Evolutionary conservation across 1,139 yeast species (phyloP).

Genomic region (Meyerozyma guilliermondii): DNA sequence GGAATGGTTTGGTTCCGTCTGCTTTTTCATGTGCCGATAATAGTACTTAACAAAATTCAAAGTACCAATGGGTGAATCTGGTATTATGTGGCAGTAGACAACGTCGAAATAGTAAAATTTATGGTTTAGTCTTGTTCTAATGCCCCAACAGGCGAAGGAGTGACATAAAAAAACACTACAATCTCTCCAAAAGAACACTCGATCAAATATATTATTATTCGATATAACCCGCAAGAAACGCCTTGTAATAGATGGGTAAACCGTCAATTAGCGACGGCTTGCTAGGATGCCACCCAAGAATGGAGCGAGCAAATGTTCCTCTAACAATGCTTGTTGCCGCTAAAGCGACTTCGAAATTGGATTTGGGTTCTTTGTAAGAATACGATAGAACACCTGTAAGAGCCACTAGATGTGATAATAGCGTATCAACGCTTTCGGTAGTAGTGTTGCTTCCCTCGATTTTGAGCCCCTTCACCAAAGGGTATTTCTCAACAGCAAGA

Average conservation of each 20-base stretch:
- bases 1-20: neutral
- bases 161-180: no score
- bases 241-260: conserved; percentile 1
- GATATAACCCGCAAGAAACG: neutral
- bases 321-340: conserved; percentile 4
- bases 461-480: conserved; percentile 4
- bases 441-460: conserved; percentile 3
- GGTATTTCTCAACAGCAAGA: conserved; percentile 4
- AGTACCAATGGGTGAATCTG: no score
- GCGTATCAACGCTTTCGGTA: conserved; percentile 4
- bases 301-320: conserved; percentile 3
- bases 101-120: no score
- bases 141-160: no score
- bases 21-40: neutral
- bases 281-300: conserved; percentile 4
- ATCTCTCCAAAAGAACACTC: no score
- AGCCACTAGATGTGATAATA: conserved; percentile 1
- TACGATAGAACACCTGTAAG: conserved; percentile 1
- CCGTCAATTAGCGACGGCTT: conserved; percentile 5
- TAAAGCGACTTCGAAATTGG: conserved; percentile 4
- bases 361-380: conserved; percentile 1
- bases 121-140: no score
- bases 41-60: no score
- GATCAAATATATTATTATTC: no score
- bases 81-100: no score